A percentile compares a stretch with the other conserved stretches of the same genome.
Conservation (phyloP, 768 basidiomycete species). For the Sporobolomyces roseus region DNA sequence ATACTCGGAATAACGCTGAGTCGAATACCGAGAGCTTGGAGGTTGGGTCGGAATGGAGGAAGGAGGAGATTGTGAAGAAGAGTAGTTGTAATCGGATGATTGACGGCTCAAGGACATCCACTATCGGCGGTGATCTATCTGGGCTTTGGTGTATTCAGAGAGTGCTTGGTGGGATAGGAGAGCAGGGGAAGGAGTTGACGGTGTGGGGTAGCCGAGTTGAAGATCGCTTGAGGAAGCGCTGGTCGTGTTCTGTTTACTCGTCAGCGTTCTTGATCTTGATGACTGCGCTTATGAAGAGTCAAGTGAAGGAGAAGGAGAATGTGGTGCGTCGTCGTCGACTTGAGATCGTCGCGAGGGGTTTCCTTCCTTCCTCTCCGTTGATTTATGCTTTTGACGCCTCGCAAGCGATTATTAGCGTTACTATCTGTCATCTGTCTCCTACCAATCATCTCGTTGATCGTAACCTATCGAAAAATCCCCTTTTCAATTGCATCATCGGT, state of each 20-base stretch:
- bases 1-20: neutral
- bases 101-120: conserved; percentile 7
- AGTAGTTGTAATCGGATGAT: neutral
- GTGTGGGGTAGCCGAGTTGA: no score
- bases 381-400: neutral
- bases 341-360: no score
- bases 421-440: neutral
- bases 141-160: no score
- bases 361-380: neutral
- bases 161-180: no score
- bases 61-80: conserved; percentile 10
- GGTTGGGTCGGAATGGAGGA: neutral
- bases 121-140: no score
- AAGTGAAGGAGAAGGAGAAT: neutral
- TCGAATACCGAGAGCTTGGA: neutral
- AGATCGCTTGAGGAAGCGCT: no score
- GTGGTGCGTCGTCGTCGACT: neutral
- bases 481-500: neutral
- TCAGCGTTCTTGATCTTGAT: no score
- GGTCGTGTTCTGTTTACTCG: no score
- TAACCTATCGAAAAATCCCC: neutral
- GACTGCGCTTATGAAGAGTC: neutral
- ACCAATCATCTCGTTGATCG: conserved; percentile 7
- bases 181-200: neutral
- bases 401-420: neutral